phyloP scores from a whole-genome alignment of 352 stramenopile genomes.

The Phytophthora pinifolia region DNA sequence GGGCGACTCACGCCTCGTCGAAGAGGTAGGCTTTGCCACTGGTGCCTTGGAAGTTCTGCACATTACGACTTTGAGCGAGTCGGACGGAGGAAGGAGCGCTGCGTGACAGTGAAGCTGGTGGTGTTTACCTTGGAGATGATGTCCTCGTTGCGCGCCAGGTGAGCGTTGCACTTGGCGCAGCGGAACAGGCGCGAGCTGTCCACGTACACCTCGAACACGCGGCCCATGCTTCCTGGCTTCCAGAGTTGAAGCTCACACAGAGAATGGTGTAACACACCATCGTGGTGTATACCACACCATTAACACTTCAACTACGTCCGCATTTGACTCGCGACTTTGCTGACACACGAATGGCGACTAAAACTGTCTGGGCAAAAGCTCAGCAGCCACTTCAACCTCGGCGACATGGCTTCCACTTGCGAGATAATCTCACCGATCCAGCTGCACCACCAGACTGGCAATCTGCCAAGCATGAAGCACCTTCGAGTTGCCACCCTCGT shows the following conservation, averaged over 20 bases:
- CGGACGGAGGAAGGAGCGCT: background rate
- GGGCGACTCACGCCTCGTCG: conserved; percentile 66
- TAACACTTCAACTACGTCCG: too few species aligned
- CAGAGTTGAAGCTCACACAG: conserved; percentile 5
- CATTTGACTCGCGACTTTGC: too few species aligned
- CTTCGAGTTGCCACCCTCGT: too few species aligned
- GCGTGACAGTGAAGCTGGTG: conserved; percentile 8
- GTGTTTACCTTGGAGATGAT: conserved; percentile 92
- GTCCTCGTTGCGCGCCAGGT: conserved; percentile 91
- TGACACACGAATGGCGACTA: conserved; percentile 7
- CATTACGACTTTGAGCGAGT: background rate
- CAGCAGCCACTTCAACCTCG: conserved; percentile 13
- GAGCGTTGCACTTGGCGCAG: conserved; percentile 90
- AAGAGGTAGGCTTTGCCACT: conserved; percentile 93
- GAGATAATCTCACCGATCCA: conserved; percentile 17
- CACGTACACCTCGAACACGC: conserved; percentile 91
- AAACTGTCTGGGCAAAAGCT: conserved; percentile 1
- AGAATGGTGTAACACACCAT: too few species aligned
- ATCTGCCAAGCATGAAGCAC: background rate
- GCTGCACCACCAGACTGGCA: conserved; percentile 25
- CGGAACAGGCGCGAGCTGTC: conserved; percentile 90
- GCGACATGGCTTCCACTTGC: conserved; percentile 1
- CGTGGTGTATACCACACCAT: too few species aligned
- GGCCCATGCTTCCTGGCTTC: conserved; percentile 43
- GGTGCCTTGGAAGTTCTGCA: conserved; percentile 76